Evolutionary conservation across 768 basidiomycete genomes (phyloP), one percentile per base, ranked within the genome.

Genomic region (Kwoniella dejecticola): DNA sequence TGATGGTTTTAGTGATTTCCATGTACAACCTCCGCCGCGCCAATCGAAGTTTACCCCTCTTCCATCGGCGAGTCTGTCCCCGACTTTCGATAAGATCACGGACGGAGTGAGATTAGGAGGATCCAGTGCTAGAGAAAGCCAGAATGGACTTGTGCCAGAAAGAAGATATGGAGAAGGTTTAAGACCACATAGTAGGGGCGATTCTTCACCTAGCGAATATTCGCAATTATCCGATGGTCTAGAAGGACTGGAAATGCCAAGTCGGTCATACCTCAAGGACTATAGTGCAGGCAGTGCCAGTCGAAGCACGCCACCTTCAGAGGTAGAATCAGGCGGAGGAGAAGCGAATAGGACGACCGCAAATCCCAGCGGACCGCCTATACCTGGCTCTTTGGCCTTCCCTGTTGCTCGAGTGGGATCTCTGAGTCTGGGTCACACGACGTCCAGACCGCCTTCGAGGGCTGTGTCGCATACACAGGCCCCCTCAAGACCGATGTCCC

Each of bases 41-140:
- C 67, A 68, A 29, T 64, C 66, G 1, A 63, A 54, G 29, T 75
- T 75, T 46, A 75, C 73, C 11, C 70, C 73, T 12, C 52, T 75
- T 8, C 74, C 74, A 11, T 33, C 57, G 8, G 63, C 68, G 1
- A 61, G 60, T 44, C 66, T 61, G 26, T 64, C 69, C 4, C 38
- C 59, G 38, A 69, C 60, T 8, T 72, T 75, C 50, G 69, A 72
- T 47, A 33, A 53, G 21, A 58, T 75, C 11, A 55, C 69, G n/a
- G 45, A 57, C 42, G 71, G 58, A 8, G 36, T 47, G 5, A 52
- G 58, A 19, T 27, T 57, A 12, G 55, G 30, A 31, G 54, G 56
- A 21, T 23, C 44, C 7, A 62, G 55, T 40, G 27, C 50, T 31
- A 41, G 30, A 29, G 49, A 13, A 8, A 66, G 58, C 31, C 59